phyloP scores from a whole-genome alignment of 2,329 filamentous ascomycete genomes.

The Cytospora piceae region DNA sequence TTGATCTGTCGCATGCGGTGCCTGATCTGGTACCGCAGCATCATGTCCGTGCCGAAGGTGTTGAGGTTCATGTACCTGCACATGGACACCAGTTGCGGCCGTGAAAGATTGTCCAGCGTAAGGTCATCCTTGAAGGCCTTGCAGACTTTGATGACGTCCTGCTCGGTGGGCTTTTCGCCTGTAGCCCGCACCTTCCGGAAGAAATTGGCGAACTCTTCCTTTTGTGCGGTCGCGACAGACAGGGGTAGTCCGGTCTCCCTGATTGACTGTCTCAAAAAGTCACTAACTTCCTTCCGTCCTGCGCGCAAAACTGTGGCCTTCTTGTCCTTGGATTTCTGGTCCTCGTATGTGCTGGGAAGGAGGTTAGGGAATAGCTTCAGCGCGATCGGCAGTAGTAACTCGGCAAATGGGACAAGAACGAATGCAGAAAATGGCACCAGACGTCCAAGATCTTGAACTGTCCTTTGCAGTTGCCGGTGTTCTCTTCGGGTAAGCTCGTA shows the following conservation, averaged over 20 bases:
- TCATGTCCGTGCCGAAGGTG: slow-evolving; percentile 95
- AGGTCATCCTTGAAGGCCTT: slow-evolving; percentile 98
- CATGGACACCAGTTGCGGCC: slow-evolving; percentile 95
- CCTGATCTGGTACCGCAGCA: slow-evolving; percentile 95
- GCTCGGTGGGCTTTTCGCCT: slow-evolving; percentile 82
- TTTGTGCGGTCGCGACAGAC: slow-evolving; percentile 80
- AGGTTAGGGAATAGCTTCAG: slow-evolving; percentile 96
- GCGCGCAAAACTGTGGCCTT: slow-evolving; percentile 82
- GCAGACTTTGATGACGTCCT: slow-evolving; percentile 98
- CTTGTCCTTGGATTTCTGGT: slow-evolving; percentile 83
- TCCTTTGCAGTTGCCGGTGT: slow-evolving; percentile 88
- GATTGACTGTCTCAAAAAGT: slow-evolving; percentile 84
- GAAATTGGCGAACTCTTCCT: slow-evolving; percentile 93
- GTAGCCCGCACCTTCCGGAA: slow-evolving; percentile 95
- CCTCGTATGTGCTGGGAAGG: slow-evolving; percentile 96
- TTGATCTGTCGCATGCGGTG: slow-evolving; percentile 99
- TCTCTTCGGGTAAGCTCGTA: slow-evolving; percentile 96
- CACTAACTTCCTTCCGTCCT: slow-evolving; percentile 91
- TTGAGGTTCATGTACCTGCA: slow-evolving; percentile 98
- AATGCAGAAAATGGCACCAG: slow-evolving; percentile 96
- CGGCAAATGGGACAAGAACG: slow-evolving; percentile 93
- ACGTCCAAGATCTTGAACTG: slow-evolving; percentile 89
- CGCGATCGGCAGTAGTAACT: slow-evolving; percentile 87
- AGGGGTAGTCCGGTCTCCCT: slow-evolving; percentile 92
- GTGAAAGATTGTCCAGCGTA: slow-evolving; percentile 93